Base-by-base conservation (phyloP, 306 rosid genomes). In the Carpinus fangiana region DNA sequence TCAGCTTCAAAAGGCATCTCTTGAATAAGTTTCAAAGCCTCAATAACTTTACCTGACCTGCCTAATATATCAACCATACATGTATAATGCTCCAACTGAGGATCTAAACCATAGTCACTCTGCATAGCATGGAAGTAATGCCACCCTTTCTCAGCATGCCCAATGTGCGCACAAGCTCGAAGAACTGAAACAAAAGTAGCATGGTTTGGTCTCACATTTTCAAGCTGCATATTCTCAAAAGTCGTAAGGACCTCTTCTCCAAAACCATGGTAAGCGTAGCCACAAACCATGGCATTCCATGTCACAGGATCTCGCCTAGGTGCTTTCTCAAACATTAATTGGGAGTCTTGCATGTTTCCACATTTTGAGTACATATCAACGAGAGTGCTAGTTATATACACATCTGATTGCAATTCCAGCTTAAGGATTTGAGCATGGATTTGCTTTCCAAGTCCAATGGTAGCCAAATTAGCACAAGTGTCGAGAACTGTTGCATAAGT, bases 271-370 rank as follows among this genome's bases (percentile, higher is more conserved):
- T 83, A 80, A 65, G 97, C 96, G 72, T 87, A 93, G 70, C 93
- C 97, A 73, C 96, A 93, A 70, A 93, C 89, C 93, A 93, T 91
- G 82, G 97, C 92, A 26, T 90, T 93, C 98, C 98, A 93, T 71
- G 98, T 91, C 79, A 93, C 92, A 23, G 78, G 79, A 83, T 93
- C 96, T 47, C 90, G 86, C 74, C 88, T 86, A n/a, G 88, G 90
- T 12, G 97, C 85, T 79, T 86, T 93, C 89, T 85, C 81, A 74
- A 93, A 93, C 87, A 89, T 87, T 76, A 90, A 81, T 17, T 56
- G 77, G 51, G 96, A 86, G 69, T 91, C 98, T 75, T 80, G 91
- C 93, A 93, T 80, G 82, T 88, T 77, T 76, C 98, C 98, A 72
- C 97, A 93, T 73, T 93, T 93, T 18, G 98, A 88, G 82, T 93